These are phyloP conservation scores for Eutrema heterophyllum DNA, from an alignment of 345 rosid species.

Conservation along the genomic window DNA sequence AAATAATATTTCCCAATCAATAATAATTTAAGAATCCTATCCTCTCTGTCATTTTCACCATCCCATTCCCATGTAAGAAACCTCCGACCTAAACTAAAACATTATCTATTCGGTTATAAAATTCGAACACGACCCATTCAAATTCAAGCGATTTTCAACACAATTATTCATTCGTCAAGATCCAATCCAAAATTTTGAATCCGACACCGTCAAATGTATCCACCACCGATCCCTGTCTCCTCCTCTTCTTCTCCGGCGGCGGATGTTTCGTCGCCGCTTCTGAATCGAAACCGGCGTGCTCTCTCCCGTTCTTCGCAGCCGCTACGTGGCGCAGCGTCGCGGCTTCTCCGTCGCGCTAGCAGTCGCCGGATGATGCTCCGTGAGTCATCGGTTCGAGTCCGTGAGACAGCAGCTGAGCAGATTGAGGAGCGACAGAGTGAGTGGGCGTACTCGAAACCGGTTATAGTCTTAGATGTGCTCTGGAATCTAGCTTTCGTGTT, in stretches of 20 bases:
- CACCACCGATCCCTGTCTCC: conserved; percentile 22
- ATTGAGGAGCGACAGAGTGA: conserved; percentile 69
- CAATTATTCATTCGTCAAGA: not conserved
- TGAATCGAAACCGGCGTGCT: conserved; percentile 40
- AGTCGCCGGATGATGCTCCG: conserved; percentile 70
- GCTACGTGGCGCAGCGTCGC: conserved; percentile 53
- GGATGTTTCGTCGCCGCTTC: conserved; percentile 43
- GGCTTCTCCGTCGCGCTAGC: conserved; percentile 70
- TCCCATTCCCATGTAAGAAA: not conserved
- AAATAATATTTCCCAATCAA: not conserved
- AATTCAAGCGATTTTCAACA: not conserved
- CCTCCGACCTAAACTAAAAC: not conserved
- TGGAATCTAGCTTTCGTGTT: conserved; percentile 64
- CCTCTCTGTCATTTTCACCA: not conserved
- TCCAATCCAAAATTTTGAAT: not conserved
- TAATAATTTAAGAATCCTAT: not conserved
- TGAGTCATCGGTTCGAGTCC: conserved; percentile 69
- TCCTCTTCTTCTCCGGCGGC: conserved; percentile 24
- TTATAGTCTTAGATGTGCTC: conserved; percentile 55
- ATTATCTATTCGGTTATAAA: not conserved
- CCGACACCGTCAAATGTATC: conserved; percentile 22
- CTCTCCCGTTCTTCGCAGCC: conserved; percentile 44
- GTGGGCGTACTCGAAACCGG: conserved; percentile 74
- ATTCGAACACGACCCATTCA: not conserved
- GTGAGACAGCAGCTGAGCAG: conserved; percentile 85